These are phyloP conservation scores for Xenoacremonium recifei DNA, from an alignment of 2,329 filamentous ascomycete species.

Conservation along the genomic window DNA sequence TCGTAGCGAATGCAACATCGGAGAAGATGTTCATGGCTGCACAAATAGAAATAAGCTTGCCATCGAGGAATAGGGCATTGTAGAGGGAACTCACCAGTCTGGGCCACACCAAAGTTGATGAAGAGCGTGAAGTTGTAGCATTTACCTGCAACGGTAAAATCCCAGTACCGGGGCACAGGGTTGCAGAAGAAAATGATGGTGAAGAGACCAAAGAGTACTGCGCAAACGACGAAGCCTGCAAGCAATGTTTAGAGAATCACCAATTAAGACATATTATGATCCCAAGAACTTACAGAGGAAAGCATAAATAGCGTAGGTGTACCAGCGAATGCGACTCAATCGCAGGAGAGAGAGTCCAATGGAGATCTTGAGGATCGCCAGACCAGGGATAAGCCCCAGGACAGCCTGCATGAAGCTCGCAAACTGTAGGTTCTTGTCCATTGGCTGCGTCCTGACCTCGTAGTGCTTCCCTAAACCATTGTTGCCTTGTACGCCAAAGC, in stretches of 20 bases:
- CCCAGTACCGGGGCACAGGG: conserved; percentile 12
- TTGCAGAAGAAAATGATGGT: conserved; percentile 11
- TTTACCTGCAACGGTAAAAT: conserved; percentile 4
- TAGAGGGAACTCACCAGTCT: conserved; percentile 4
- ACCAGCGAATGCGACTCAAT: conserved; percentile 11
- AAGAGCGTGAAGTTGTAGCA: conserved; percentile 9
- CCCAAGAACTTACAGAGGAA: conserved; percentile 6
- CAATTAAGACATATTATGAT: background rate
- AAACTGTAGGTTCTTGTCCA: conserved; percentile 7
- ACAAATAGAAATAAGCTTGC: background rate
- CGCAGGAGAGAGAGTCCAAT: conserved; percentile 13
- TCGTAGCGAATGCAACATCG: conserved; percentile 40
- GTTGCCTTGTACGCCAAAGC: conserved; percentile 10
- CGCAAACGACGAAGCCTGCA: conserved; percentile 10
- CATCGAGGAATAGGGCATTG: background rate
- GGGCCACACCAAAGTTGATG: conserved; percentile 9
- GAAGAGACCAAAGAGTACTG: conserved; percentile 10
- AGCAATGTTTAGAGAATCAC: background rate
- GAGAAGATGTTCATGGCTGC: conserved; percentile 40
- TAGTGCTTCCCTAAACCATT: conserved; percentile 14
- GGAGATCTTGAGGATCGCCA: conserved; percentile 15
- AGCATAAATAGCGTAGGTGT: conserved; percentile 8
- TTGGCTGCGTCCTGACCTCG: conserved; percentile 1
- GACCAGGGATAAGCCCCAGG: conserved; percentile 8
- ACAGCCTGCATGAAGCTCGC: conserved; percentile 15